These are phyloP conservation scores for Mrakia blollopis DNA, from an alignment of 768 basidiomycete species.

Conservation along the genomic window DNA sequence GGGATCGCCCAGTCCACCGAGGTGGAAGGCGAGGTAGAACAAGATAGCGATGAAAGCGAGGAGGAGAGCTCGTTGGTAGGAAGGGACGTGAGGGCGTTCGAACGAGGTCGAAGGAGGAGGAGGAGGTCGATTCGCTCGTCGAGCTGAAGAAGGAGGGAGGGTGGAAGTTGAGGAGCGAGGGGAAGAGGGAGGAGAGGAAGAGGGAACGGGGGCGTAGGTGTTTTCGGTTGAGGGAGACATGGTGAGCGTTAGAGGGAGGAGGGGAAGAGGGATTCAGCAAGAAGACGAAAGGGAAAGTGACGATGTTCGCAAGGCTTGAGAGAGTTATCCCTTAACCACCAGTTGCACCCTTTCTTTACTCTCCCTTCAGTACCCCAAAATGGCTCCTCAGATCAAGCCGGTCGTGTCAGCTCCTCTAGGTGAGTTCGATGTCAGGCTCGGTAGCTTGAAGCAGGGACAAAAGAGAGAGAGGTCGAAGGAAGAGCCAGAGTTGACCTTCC, in stretches of 20 bases:
- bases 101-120: background rate
- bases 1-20: conserved; percentile 7
- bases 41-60: conserved; percentile 24
- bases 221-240: conserved; percentile 1
- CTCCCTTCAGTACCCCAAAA: background rate
- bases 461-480: too few species aligned
- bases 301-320: background rate
- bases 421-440: background rate
- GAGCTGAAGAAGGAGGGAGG: background rate
- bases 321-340: background rate
- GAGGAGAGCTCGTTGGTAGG: conserved; percentile 21
- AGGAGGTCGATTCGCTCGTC: background rate
- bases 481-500: background rate
- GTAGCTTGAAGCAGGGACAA: too few species aligned
- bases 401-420: conserved; percentile 29
- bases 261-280: background rate
- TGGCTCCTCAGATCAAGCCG: conserved; percentile 21
- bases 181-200: conserved; percentile 3
- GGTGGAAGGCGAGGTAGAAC: conserved; percentile 21
- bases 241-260: background rate
- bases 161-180: conserved; percentile 13
- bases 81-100: conserved; percentile 2
- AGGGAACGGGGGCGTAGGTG: conserved; percentile 9
- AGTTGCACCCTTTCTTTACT: background rate
- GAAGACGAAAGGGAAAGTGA: background rate